phyloP scores from a whole-genome alignment of 345 rosid genomes.

The thale cress (Arabidopsis thaliana) region DNA sequence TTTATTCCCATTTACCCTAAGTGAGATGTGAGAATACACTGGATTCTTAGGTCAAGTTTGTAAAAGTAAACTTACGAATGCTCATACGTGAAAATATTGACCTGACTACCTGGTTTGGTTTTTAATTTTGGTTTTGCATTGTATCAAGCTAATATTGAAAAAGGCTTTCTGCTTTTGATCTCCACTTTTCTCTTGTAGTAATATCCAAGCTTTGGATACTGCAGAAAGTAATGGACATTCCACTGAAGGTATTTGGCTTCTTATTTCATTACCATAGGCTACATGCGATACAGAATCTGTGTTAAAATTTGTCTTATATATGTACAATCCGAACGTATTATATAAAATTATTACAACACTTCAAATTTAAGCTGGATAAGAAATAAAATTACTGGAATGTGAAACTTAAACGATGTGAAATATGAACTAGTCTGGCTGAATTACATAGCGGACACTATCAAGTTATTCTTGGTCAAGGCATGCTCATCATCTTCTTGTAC shows the following conservation, averaged over 20 bases:
- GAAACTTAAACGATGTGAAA: conserved; percentile 8
- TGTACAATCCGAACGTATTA: conserved; percentile 10
- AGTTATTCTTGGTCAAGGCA: conserved; percentile 31
- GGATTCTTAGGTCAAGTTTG: background rate
- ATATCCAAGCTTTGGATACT: conserved; percentile 53
- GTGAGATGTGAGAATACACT: conserved; percentile 2
- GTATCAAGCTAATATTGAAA: background rate
- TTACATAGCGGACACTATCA: conserved; percentile 13
- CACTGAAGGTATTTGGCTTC: conserved; percentile 50
- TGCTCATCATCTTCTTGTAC: conserved; percentile 34
- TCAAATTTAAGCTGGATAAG: conserved; percentile 14
- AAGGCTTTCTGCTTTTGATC: conserved; percentile 26
- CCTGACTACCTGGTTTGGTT: background rate
- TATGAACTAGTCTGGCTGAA: conserved; percentile 23
- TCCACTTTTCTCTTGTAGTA: conserved; percentile 50
- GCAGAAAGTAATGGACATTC: conserved; percentile 42
- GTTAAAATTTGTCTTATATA: conserved; percentile 5
- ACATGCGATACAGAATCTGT: conserved; percentile 14
- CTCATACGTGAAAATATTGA: conserved; percentile 17
- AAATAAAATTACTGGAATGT: background rate
- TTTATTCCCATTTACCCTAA: conserved; percentile 17
- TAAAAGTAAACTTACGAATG: conserved; percentile 4
- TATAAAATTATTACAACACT: background rate
- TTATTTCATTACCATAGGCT: conserved; percentile 30
- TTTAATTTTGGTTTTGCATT: conserved; percentile 11